Evolutionary conservation across 2,329 filamentous ascomycete species (phyloP), one percentile per base, ranked within the genome.

Genomic region (Penicillium sp.): DNA sequence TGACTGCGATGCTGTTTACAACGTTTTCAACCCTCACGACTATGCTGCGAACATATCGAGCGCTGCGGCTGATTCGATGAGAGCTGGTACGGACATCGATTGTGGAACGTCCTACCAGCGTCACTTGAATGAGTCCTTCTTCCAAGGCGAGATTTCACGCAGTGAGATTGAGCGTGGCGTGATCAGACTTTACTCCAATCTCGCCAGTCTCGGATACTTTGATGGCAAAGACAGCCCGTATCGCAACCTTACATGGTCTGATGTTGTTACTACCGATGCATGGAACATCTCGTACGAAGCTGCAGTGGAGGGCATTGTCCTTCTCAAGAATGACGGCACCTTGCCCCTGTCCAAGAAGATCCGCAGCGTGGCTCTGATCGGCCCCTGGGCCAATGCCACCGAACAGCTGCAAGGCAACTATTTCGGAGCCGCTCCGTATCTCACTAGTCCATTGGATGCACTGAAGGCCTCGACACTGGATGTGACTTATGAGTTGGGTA

Each of bases 1-100:
- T 16, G 88, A 90, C 67, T 90, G 88, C 63, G 86, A 87, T 56
- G 83, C 88, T 0, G 78, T 89, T 0, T 77, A 82, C 44, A 83
- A 88, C 66, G 81, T 89, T 55, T 86, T 78, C 62, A 75, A 79
- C n/a, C 80, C 81, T 0, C 82, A 88, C 66, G 79, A 85, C 53
- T 77, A 77, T 54, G 71, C 73, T 1, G 56, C 61, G 9, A 81
- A 79, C 41, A 69, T 77, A n/a, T 75, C 79, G 35, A 68, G 76
- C 50, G 81, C 81, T 9, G 79, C 77, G 1, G 82, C 82, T 0
- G 77, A 79, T 14, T 75, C 81, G 1, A 71, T 85, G 43, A 78
- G 74, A 46, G 82, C 82, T 2, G 83, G 82, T 1, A 83, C 80
- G 6, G 83, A 85, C 64, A 74, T 83, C 31, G 78, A 84, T 65